Evolutionary conservation across 257 asterid species (phyloP).

Genomic region (Ajuga chamaepitys): DNA sequence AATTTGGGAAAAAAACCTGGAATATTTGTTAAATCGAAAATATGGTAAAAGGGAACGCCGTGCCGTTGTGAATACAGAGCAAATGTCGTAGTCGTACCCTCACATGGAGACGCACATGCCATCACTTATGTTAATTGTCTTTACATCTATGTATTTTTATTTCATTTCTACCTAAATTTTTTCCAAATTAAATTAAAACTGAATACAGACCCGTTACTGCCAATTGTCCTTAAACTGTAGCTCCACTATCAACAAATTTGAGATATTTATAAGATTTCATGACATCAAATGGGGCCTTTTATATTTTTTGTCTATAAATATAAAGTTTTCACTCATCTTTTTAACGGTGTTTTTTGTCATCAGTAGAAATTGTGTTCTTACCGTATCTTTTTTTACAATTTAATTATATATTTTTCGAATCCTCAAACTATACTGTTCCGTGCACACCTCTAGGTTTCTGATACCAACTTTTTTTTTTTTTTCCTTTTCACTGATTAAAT

Average conservation of each 20-base stretch:
- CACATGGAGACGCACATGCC: conserved; percentile 29
- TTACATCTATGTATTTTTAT: background rate
- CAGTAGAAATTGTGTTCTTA: no score
- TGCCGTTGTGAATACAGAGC: background rate
- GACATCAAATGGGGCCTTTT: no score
- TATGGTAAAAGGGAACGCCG: background rate
- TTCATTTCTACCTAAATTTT: background rate
- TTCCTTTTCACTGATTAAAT: no score
- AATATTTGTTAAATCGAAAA: background rate
- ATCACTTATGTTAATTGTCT: conserved; percentile 2
- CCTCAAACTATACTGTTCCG: no score
- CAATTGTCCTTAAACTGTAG: background rate
- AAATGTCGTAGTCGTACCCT: background rate
- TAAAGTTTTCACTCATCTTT: no score
- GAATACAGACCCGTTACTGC: background rate
- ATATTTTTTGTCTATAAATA: no score
- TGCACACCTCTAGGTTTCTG: no score
- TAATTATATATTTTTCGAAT: no score
- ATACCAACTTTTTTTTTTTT: no score
- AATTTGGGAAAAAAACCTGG: no score
- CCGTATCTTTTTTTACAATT: no score
- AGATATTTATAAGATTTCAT: background rate
- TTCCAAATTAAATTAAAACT: background rate
- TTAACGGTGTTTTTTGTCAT: no score
- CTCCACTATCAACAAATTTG: background rate